Evolutionary conservation across 179 eudicot species (phyloP).

Genomic region (Spergularia azorica): DNA sequence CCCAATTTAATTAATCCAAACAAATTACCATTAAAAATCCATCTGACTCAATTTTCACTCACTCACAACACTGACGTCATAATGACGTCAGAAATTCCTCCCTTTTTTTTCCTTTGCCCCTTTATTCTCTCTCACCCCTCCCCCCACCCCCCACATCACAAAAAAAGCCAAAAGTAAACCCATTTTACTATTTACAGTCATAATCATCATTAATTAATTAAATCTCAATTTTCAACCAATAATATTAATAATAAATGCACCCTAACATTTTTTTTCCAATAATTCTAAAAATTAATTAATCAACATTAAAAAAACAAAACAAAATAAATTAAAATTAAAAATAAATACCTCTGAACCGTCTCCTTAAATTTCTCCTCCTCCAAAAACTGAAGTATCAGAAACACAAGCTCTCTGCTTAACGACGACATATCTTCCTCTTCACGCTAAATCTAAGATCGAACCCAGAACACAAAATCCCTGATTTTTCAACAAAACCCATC

Average conservation of each 20-base stretch:
- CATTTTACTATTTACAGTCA: slow-evolving; percentile 21
- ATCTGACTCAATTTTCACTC: too few relatives aligned
- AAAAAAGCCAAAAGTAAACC: slow-evolving; percentile 32
- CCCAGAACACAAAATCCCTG: slow-evolving; percentile 26
- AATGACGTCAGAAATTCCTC: slow-evolving; percentile 27
- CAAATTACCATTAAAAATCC: neutral
- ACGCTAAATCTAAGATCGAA: slow-evolving; percentile 39
- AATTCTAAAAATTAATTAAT: too few relatives aligned
- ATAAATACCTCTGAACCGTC: slow-evolving; percentile 44
- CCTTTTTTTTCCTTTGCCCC: too few relatives aligned
- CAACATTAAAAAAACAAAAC: too few relatives aligned
- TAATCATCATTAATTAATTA: neutral
- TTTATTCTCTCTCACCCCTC: too few relatives aligned
- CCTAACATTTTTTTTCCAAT: too few relatives aligned
- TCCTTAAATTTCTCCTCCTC: slow-evolving; percentile 57
- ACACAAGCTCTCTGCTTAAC: slow-evolving; percentile 50
- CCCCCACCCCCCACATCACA: too few relatives aligned
- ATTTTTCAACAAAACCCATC: neutral
- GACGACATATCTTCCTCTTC: slow-evolving; percentile 38
- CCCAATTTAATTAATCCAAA: slow-evolving; percentile 1
- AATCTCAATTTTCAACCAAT: too few relatives aligned
- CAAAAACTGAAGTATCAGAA: slow-evolving; percentile 52
- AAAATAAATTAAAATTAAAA: neutral
- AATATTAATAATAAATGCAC: too few relatives aligned
- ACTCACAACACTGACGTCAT: slow-evolving; percentile 1